These are phyloP conservation scores for Penicillium canescens DNA, from an alignment of 495 filamentous ascomycete genomes.

Conservation along the genomic window DNA sequence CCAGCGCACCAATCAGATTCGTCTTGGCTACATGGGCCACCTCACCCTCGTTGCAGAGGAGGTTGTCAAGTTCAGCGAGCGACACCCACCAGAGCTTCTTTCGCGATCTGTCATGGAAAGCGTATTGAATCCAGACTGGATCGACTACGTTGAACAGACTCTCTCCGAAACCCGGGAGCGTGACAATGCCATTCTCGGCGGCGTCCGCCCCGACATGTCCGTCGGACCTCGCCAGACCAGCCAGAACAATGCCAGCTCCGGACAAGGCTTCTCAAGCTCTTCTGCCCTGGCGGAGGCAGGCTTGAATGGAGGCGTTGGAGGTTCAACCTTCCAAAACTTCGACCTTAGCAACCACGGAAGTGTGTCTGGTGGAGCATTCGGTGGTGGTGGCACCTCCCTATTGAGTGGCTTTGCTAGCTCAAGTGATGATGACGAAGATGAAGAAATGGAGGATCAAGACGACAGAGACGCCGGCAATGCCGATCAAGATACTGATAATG, in stretches of 20 bases:
- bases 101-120: slow-evolving; percentile 83
- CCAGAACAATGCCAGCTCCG: slow-evolving; percentile 60
- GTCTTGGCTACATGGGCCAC: slow-evolving; percentile 98
- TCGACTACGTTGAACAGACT: slow-evolving; percentile 92
- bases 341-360: slow-evolving; percentile 67
- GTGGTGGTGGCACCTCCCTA: slow-evolving; percentile 65
- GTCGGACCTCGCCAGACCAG: slow-evolving; percentile 66
- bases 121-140: slow-evolving; percentile 85
- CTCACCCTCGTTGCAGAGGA: slow-evolving; percentile 97
- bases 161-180: slow-evolving; percentile 92
- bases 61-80: slow-evolving; percentile 97
- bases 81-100: slow-evolving; percentile 84
- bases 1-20: slow-evolving; percentile 77
- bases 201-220: slow-evolving; percentile 86
- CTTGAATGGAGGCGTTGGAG: slow-evolving; percentile 53
- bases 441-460: slow-evolving; percentile 87
- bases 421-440: slow-evolving; percentile 95
- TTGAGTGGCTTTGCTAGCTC: slow-evolving; percentile 94
- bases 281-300: slow-evolving; percentile 78
- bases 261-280: slow-evolving; percentile 60
- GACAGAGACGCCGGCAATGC: slow-evolving; percentile 47
- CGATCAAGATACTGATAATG: slow-evolving; percentile 58
- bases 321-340: slow-evolving; percentile 68
- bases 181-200: slow-evolving; percentile 97
- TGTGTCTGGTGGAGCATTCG: slow-evolving; percentile 65